Evolutionary conservation across 75 land plant species (phyloP).

Genomic region (Chamaecyparis obtusa): DNA sequence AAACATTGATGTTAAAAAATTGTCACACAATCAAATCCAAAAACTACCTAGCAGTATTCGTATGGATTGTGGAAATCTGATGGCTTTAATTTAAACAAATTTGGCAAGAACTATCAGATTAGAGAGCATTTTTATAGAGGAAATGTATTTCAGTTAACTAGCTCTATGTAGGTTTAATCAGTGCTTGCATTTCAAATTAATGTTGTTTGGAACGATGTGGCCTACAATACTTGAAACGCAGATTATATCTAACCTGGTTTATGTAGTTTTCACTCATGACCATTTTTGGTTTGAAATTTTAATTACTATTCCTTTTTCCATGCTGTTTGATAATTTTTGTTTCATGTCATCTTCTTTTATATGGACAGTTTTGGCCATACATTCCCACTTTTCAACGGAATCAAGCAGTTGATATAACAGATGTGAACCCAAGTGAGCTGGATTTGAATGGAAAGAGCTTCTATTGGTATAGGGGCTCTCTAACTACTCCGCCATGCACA

Average conservation of each 20-base stretch:
- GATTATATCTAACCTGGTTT: neutral
- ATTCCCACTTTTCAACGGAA: slow-evolving; percentile 3
- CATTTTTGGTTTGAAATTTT: neutral
- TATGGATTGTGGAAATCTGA: no score
- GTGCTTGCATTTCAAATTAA: neutral
- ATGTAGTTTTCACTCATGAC: neutral
- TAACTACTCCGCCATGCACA: slow-evolving; percentile 56
- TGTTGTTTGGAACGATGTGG: neutral
- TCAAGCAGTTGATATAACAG: slow-evolving; percentile 14
- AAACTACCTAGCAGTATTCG: no score
- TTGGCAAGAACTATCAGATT: no score
- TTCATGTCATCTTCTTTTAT: neutral
- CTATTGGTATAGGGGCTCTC: slow-evolving; percentile 44
- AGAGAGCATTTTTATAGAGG: neutral
- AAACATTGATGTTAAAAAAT: no score
- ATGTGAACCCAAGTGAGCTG: slow-evolving; percentile 17
- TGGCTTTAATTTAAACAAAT: no score
- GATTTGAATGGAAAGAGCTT: slow-evolving; percentile 23
- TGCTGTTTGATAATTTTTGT: neutral
- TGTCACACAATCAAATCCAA: no score
- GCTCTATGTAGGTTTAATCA: neutral
- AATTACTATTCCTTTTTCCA: neutral
- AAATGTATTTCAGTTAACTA: neutral
- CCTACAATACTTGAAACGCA: neutral
- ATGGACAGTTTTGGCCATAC: slow-evolving; percentile 17